A percentile compares a stretch with the other conserved stretches of the same genome.
phyloP scores from a whole-genome alignment of 805 yeast species.

The Nakazawaea peltata region DNA sequence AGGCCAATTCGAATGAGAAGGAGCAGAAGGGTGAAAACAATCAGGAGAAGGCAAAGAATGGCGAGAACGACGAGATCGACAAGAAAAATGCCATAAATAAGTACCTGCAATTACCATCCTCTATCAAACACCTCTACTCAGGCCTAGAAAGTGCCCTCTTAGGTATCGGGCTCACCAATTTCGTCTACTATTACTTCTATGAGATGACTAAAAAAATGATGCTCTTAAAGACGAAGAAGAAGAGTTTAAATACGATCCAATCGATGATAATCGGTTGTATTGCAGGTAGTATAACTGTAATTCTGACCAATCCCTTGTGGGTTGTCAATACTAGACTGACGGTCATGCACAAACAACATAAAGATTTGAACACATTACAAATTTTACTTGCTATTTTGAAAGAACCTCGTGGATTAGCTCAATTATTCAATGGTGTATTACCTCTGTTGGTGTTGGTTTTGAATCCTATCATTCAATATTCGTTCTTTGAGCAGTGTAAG shows the following conservation, averaged over 20 bases:
- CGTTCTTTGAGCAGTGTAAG: slow-evolving; percentile 81
- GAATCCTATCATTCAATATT: slow-evolving; percentile 89
- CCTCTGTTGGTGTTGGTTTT: slow-evolving; percentile 83
- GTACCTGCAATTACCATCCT: slow-evolving; percentile 29
- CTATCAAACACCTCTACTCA: slow-evolving; percentile 56
- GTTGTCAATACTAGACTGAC: slow-evolving; percentile 89
- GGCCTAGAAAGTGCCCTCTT: slow-evolving; percentile 84
- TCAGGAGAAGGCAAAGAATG: slow-evolving; percentile 15
- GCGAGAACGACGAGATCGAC: not conserved
- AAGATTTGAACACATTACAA: slow-evolving; percentile 37
- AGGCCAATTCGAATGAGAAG: slow-evolving; percentile 33
- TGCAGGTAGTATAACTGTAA: slow-evolving; percentile 81
- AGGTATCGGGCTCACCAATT: slow-evolving; percentile 82
- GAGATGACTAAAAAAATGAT: slow-evolving; percentile 44
- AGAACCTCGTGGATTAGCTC: slow-evolving; percentile 54
- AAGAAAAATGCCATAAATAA: slow-evolving; percentile 22
- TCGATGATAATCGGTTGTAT: slow-evolving; percentile 72
- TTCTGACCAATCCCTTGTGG: slow-evolving; percentile 87
- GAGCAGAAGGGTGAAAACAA: slow-evolving; percentile 10
- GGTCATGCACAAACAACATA: slow-evolving; percentile 31
- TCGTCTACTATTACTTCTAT: slow-evolving; percentile 85
- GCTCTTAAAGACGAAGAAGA: slow-evolving; percentile 12
- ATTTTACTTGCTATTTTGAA: slow-evolving; percentile 56
- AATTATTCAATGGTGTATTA: slow-evolving; percentile 76
- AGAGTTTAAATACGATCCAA: slow-evolving; percentile 47